These are phyloP conservation scores for Ammopiptanthus mongolicus DNA, from an alignment of 306 rosid genomes.

Conservation along the genomic window DNA sequence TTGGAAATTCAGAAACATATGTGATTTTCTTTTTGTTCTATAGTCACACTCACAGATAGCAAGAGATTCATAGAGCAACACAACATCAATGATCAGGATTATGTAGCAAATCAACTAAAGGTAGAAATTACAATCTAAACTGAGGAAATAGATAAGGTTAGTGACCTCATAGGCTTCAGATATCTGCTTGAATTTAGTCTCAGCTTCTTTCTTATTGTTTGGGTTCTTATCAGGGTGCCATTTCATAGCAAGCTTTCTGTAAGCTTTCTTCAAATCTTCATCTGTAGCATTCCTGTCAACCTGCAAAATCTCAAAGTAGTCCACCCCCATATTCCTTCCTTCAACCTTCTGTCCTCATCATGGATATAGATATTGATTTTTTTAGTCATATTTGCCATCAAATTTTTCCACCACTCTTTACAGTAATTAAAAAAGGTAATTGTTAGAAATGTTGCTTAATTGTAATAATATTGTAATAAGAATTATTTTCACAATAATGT, in stretches of 20 bases:
- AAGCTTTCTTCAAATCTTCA: conserved; percentile 84
- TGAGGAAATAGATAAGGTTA: neutral
- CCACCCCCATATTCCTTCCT: conserved; percentile 58
- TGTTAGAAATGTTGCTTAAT: too few species aligned
- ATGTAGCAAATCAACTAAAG: neutral
- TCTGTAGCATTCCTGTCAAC: conserved; percentile 69
- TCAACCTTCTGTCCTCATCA: neutral
- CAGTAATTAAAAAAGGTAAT: too few species aligned
- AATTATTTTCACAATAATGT: too few species aligned
- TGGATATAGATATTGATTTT: neutral
- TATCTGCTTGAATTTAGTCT: conserved; percentile 71
- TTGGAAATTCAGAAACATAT: neutral
- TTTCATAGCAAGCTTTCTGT: conserved; percentile 87
- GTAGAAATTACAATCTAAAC: neutral
- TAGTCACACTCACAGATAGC: neutral
- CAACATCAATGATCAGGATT: neutral
- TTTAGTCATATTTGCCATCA: neutral
- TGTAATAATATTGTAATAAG: too few species aligned
- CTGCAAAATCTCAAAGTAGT: conserved; percentile 69
- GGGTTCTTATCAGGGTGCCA: conserved; percentile 96
- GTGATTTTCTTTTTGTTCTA: neutral
- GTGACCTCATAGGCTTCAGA: conserved; percentile 87
- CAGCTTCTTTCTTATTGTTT: conserved; percentile 73
- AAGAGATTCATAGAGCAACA: too few species aligned
- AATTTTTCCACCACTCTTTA: too few species aligned